These are phyloP conservation scores for Colletotrichum paranaense DNA, from an alignment of 2,329 filamentous ascomycete genomes.

Conservation along the genomic window DNA sequence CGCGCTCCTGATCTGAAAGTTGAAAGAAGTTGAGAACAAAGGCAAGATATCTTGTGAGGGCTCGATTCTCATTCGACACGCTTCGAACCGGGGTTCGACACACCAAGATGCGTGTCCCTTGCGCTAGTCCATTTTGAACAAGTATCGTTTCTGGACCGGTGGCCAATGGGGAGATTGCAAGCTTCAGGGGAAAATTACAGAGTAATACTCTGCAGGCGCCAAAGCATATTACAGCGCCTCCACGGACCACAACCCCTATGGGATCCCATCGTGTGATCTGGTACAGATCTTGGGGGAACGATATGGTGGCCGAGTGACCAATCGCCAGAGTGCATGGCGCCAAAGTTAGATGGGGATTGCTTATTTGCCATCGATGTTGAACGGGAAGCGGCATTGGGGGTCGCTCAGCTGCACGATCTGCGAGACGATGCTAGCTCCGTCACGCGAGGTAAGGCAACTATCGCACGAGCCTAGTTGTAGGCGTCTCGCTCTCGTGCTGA, in stretches of 20 bases:
- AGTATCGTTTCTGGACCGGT: background rate
- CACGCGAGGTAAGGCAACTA: background rate
- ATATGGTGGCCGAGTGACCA: background rate
- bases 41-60: slow-evolving; percentile 4
- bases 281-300: background rate
- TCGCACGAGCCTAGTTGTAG: background rate
- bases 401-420: background rate
- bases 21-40: background rate
- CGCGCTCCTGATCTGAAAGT: background rate
- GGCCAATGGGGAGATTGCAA: slow-evolving; percentile 1
- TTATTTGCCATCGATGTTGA: background rate
- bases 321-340: background rate
- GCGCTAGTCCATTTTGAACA: slow-evolving; percentile 1
- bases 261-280: slow-evolving; percentile 4
- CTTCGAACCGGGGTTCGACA: background rate
- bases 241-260: background rate
- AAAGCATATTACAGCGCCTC: slow-evolving; percentile 12
- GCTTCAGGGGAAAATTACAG: slow-evolving; percentile 6
- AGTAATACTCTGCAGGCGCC: background rate
- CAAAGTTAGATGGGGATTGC: slow-evolving; percentile 1
- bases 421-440: background rate
- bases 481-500: slow-evolving; percentile 15
- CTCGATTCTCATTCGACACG: background rate
- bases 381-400: background rate
- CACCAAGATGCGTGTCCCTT: slow-evolving; percentile 13